phyloP scores from a whole-genome alignment of 106 monocot genomes.

The Apostasia ramifera region DNA sequence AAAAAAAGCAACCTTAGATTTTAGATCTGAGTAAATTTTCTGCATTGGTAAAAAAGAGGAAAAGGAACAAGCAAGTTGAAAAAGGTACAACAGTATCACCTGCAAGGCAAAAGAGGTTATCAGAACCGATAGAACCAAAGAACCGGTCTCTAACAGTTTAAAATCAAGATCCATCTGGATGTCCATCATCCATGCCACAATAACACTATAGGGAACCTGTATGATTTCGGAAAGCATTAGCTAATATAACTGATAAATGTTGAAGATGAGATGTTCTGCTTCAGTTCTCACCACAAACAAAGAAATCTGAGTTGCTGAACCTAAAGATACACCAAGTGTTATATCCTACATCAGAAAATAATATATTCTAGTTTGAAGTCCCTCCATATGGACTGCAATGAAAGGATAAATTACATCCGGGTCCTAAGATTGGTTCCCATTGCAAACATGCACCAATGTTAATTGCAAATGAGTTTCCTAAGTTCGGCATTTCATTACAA shows the following conservation, averaged over 20 bases:
- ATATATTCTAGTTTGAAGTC: neutral
- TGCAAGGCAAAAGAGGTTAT: constrained; percentile 50
- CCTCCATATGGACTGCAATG: neutral
- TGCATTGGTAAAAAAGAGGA: neutral
- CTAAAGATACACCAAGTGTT: constrained; percentile 79
- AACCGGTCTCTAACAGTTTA: constrained; percentile 55
- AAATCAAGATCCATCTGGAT: constrained; percentile 71
- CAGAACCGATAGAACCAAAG: constrained; percentile 43
- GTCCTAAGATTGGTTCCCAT: too few species aligned
- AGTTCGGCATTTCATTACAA: too few species aligned
- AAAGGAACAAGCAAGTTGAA: too few species aligned
- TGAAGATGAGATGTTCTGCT: neutral
- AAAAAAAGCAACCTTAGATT: neutral
- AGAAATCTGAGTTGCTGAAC: constrained; percentile 86
- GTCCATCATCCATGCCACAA: constrained; percentile 81
- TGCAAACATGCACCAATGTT: too few species aligned
- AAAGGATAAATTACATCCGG: neutral
- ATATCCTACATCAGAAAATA: constrained; percentile 50
- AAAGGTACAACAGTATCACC: constrained; percentile 19
- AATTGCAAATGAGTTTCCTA: too few species aligned
- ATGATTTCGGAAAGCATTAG: neutral
- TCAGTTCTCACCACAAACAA: constrained; percentile 72
- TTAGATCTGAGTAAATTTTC: neutral
- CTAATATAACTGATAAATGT: neutral
- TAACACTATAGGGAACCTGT: constrained; percentile 57